These are phyloP conservation scores for Curvularia spicifera DNA, from an alignment of 2,329 filamentous ascomycete species.

Conservation along the genomic window DNA sequence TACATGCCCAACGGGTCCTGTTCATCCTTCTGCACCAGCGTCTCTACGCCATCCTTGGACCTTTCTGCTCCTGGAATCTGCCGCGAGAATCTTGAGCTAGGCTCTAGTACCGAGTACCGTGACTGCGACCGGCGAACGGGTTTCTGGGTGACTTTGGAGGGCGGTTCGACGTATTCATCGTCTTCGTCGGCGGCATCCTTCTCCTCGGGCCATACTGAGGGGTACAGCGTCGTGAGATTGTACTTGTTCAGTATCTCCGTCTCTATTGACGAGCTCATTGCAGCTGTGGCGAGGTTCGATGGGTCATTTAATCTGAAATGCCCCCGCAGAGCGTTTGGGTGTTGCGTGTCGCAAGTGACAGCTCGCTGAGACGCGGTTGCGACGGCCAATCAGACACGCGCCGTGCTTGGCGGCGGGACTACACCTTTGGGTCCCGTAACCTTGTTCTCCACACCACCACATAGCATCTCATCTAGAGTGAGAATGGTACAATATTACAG, in stretches of 20 bases:
- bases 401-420: conserved; percentile 18
- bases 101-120: conserved; percentile 83
- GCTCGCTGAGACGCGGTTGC: conserved; percentile 27
- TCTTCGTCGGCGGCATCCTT: conserved; percentile 71
- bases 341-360: conserved; percentile 22
- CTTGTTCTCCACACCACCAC: too few relatives aligned
- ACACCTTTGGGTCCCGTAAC: not conserved
- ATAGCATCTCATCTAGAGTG: too few relatives aligned
- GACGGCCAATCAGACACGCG: conserved; percentile 33
- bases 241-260: conserved; percentile 86
- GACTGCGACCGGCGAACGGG: conserved; percentile 68
- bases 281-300: conserved; percentile 12
- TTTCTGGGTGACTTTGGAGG: conserved; percentile 30
- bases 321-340: conserved; percentile 7
- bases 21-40: conserved; percentile 87
- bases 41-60: conserved; percentile 72
- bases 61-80: conserved; percentile 73
- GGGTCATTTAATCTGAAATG: conserved; percentile 5
- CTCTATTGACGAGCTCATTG: conserved; percentile 56
- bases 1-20: conserved; percentile 87
- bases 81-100: conserved; percentile 71
- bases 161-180: conserved; percentile 58
- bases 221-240: conserved; percentile 78
- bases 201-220: conserved; percentile 84
- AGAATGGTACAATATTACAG: too few relatives aligned